Evolutionary conservation across 2,329 filamentous ascomycete genomes (phyloP).

Genomic region (Periconia sp.): DNA sequence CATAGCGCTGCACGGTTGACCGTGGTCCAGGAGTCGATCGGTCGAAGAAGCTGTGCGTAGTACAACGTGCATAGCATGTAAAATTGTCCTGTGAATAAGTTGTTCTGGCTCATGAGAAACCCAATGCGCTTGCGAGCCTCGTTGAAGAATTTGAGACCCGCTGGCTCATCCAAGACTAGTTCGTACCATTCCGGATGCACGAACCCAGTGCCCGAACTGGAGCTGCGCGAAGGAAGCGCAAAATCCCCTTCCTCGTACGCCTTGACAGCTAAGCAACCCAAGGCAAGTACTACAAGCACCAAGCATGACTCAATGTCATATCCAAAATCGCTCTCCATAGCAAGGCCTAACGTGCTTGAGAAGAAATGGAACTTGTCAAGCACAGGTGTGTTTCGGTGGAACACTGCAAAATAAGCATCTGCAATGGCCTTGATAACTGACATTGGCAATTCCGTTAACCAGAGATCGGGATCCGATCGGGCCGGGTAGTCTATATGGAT

Average conservation of each 20-base stretch:
- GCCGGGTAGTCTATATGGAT: constrained; percentile 40
- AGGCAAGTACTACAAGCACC: constrained; percentile 53
- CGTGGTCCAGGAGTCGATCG: constrained; percentile 57
- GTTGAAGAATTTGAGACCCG: constrained; percentile 57
- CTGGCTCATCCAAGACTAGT: constrained; percentile 40
- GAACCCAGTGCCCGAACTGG: constrained; percentile 17
- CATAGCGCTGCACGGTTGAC: constrained; percentile 55
- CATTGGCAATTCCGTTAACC: constrained; percentile 52
- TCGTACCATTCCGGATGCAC: constrained; percentile 38
- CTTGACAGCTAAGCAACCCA: constrained; percentile 54
- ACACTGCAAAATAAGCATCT: constrained; percentile 57
- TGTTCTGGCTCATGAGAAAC: constrained; percentile 54
- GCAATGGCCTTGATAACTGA: constrained; percentile 55
- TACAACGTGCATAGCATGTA: constrained; percentile 56
- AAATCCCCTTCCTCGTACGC: constrained; percentile 55
- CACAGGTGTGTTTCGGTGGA: constrained; percentile 56
- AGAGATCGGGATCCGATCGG: constrained; percentile 37
- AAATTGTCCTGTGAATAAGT: constrained; percentile 55
- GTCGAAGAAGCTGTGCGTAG: constrained; percentile 55
- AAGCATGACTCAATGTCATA: constrained; percentile 56
- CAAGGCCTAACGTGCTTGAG: constrained; percentile 52
- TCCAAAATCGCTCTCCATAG: constrained; percentile 54
- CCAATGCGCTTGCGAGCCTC: constrained; percentile 56
- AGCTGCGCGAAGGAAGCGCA: constrained; percentile 41
- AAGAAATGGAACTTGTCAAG: constrained; percentile 57